These are phyloP conservation scores for Eucalyptus cloeziana DNA, from an alignment of 345 rosid species.

Conservation along the genomic window DNA sequence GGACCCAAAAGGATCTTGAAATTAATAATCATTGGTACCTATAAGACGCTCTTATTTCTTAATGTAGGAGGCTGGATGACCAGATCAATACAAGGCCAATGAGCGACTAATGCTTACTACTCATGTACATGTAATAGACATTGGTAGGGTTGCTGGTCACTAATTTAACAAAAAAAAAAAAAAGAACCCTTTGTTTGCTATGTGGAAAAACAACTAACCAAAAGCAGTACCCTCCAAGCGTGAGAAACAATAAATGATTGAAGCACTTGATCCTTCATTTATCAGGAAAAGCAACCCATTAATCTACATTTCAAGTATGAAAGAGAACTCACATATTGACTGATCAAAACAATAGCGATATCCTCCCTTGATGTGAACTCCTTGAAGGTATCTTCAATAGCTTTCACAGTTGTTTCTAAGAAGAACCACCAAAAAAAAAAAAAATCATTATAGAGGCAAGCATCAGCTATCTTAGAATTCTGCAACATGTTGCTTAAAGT, in stretches of 20 bases:
- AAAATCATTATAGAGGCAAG: not conserved
- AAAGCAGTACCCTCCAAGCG: not conserved
- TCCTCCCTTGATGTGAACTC: conserved; percentile 76
- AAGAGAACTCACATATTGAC: conserved; percentile 68
- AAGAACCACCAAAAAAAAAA: not conserved
- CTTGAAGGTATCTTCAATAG: conserved; percentile 79
- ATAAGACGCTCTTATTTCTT: not conserved
- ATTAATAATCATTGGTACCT: not conserved
- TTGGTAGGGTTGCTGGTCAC: not conserved
- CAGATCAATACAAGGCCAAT: not conserved
- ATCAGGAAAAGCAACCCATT: not conserved
- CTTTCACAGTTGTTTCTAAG: conserved; percentile 70
- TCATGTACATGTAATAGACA: not conserved
- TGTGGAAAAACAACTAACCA: not conserved
- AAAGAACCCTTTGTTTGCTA: not conserved
- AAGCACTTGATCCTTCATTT: not conserved
- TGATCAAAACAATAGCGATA: conserved; percentile 61
- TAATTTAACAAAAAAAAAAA: not conserved
- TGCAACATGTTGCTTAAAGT: not conserved
- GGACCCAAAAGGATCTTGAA: not conserved
- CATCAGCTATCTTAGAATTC: not conserved
- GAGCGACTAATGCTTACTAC: not conserved
- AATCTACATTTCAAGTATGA: not conserved
- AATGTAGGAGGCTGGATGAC: not conserved
- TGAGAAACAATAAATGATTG: not conserved